Evolutionary conservation across 352 stramenopile species (phyloP).

Genomic region (Peronospora belbahrii): DNA sequence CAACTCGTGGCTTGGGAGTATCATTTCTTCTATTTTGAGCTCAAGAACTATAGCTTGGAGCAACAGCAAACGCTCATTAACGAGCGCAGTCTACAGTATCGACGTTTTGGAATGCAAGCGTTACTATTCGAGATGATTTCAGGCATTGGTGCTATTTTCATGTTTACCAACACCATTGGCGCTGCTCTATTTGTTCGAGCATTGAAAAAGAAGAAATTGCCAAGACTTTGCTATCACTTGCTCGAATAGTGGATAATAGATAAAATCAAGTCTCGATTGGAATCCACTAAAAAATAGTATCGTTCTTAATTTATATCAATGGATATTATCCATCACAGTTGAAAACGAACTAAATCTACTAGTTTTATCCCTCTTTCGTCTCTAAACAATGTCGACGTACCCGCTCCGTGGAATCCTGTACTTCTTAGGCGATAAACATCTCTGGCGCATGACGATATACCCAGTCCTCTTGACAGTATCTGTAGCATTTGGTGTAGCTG

Average conservation of each 20-base stretch:
- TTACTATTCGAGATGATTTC: slow-evolving; percentile 54
- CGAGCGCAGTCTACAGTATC: slow-evolving; percentile 34
- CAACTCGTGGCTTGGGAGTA: slow-evolving; percentile 47
- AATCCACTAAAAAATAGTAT: too few relatives aligned
- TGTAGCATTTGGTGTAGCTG: slow-evolving; percentile 29
- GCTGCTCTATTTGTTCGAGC: slow-evolving; percentile 43
- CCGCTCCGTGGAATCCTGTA: slow-evolving; percentile 31
- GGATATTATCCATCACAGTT: too few relatives aligned
- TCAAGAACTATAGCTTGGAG: slow-evolving; percentile 37
- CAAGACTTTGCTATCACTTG: slow-evolving; percentile 14
- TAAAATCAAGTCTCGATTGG: too few relatives aligned
- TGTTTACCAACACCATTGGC: slow-evolving; percentile 54
- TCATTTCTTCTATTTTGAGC: slow-evolving; percentile 59
- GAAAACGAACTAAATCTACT: too few relatives aligned
- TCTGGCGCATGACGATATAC: slow-evolving; percentile 38
- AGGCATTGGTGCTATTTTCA: slow-evolving; percentile 38
- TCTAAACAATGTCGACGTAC: slow-evolving; percentile 31
- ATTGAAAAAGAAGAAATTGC: slow-evolving; percentile 36
- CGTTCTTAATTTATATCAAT: too few relatives aligned
- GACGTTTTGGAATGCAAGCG: slow-evolving; percentile 44
- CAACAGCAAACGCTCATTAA: slow-evolving; percentile 43
- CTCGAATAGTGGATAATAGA: slow-evolving; percentile 8
- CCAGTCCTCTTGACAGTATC: slow-evolving; percentile 45
- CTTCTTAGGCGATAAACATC: slow-evolving; percentile 35
- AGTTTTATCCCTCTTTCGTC: too few relatives aligned